phyloP scores from a whole-genome alignment of 2,329 filamentous ascomycete genomes.

The Albifimbria verrucaria region DNA sequence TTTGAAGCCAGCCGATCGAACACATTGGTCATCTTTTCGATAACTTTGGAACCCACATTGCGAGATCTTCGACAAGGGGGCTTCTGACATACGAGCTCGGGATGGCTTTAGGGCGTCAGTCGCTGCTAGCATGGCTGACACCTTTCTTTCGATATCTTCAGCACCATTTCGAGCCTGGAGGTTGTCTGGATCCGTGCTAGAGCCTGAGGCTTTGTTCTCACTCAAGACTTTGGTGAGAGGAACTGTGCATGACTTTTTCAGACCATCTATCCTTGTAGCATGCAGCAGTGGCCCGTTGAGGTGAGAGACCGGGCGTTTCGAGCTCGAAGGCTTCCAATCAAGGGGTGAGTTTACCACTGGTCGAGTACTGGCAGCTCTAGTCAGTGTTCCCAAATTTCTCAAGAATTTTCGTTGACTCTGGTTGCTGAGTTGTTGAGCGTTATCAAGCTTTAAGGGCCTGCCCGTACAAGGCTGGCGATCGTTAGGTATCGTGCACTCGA shows the following conservation, averaged over 20 bases:
- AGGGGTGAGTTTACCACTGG: conserved; percentile 8
- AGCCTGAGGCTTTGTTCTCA: not conserved
- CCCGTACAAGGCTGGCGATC: too few species aligned
- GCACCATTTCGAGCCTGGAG: conserved; percentile 8
- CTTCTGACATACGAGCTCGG: conserved; percentile 8
- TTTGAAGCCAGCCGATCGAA: conserved; percentile 29
- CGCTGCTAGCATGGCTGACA: conserved; percentile 33
- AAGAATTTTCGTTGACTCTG: too few species aligned
- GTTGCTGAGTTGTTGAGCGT: too few species aligned
- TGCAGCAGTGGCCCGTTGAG: conserved; percentile 11
- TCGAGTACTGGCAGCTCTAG: conserved; percentile 10
- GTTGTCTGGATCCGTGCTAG: not conserved
- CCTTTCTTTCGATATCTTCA: conserved; percentile 29
- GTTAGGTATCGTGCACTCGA: too few species aligned
- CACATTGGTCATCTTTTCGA: conserved; percentile 30
- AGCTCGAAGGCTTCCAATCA: conserved; percentile 9
- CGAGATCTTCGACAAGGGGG: conserved; percentile 21
- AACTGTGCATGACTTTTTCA: not conserved
- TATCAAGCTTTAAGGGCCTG: too few species aligned
- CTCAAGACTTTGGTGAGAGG: too few species aligned
- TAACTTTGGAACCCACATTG: conserved; percentile 25
- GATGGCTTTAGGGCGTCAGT: conserved; percentile 30
- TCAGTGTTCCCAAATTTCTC: too few species aligned
- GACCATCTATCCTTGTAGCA: conserved; percentile 15
- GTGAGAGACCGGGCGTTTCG: conserved; percentile 12